Conservation (phyloP, 1,139 yeast genomes). For the Spathaspora jeffriesii region DNA sequence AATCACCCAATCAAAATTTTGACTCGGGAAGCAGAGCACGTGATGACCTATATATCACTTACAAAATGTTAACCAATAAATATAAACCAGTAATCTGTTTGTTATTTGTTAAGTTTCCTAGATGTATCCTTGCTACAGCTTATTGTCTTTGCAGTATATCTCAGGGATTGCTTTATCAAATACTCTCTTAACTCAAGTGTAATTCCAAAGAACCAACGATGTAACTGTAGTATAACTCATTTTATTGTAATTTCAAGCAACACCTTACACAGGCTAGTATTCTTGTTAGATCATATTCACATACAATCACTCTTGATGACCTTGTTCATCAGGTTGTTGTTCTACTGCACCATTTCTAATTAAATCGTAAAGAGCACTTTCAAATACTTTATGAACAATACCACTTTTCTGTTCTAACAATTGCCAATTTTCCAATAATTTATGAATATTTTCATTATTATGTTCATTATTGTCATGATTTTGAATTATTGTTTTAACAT, state of each 20-base stretch:
- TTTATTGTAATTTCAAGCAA: not conserved
- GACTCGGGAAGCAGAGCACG: not conserved
- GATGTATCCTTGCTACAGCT: no score
- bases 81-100: no score
- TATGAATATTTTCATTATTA: conserved; percentile 20
- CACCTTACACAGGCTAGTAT: not conserved
- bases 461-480: conserved; percentile 8
- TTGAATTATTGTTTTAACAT: conserved; percentile 29
- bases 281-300: no score
- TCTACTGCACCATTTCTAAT: not conserved
- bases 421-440: conserved; percentile 50
- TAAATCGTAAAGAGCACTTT: conserved; percentile 59
- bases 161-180: no score
- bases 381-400: conserved; percentile 63
- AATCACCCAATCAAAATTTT: not conserved
- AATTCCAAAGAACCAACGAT: no score
- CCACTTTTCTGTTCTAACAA: conserved; percentile 65
- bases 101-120: no score
- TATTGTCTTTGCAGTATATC: no score
- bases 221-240: no score
- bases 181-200: no score
- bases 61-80: no score
- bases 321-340: not conserved
- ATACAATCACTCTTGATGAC: no score
- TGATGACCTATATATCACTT: not conserved